Percentiles rank a stretch among this genome's conserved stretches.
Conservation (phyloP, 257 asterid genomes). For the Salvia rosmarinus region DNA sequence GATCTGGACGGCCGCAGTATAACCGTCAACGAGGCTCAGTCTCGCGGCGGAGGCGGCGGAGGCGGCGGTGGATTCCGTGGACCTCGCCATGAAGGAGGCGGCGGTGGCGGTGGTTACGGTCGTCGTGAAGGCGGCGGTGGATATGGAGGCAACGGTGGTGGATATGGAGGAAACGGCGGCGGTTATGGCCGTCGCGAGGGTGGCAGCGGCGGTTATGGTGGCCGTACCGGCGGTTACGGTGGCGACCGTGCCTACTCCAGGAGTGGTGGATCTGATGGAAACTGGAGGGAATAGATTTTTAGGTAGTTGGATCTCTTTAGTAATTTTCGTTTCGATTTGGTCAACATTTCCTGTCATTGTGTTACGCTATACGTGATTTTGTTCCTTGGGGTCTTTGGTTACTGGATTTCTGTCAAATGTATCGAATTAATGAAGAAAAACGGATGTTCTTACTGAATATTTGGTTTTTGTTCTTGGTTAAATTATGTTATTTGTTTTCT, state of each 20-base stretch:
- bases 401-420: constrained; percentile 11
- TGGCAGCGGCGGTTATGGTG: constrained; percentile 33
- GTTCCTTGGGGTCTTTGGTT: constrained; percentile 1
- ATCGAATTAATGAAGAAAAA: constrained; percentile 35
- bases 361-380: neutral
- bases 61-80: constrained; percentile 52
- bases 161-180: constrained; percentile 35
- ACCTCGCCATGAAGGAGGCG: constrained; percentile 45
- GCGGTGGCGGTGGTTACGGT: constrained; percentile 40
- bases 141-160: constrained; percentile 28
- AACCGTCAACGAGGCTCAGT: constrained; percentile 91
- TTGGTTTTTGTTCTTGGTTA: too few species aligned
- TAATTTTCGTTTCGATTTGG: neutral
- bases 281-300: constrained; percentile 63
- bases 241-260: constrained; percentile 41
- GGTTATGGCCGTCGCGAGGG: constrained; percentile 40
- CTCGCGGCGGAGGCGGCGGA: constrained; percentile 68
- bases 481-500: too few species aligned
- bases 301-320: too few species aligned
- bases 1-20: constrained; percentile 85
- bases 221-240: constrained; percentile 35
- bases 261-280: constrained; percentile 46
- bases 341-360: neutral
- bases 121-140: constrained; percentile 48
- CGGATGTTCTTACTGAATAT: constrained; percentile 22